Evolutionary conservation across 75 land plant genomes (phyloP).

Genomic region (Adiantum capillusveneris): DNA sequence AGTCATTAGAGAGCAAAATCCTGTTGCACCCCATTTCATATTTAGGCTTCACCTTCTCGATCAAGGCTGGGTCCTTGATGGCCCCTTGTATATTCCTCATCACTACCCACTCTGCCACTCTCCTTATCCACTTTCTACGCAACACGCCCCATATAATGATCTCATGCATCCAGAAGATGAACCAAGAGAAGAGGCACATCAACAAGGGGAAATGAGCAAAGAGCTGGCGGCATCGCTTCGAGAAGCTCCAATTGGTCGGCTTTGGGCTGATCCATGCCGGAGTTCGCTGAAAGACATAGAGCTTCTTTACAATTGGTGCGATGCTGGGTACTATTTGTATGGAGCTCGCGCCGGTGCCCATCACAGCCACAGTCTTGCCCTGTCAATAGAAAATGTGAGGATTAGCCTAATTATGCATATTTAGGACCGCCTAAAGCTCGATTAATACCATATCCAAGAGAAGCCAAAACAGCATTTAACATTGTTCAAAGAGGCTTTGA

Average conservation of each 20-base stretch:
- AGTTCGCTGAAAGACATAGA: not conserved
- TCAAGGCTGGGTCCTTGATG: not conserved
- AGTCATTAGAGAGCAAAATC: not conserved
- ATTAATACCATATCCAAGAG: too few relatives aligned
- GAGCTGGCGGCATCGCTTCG: not conserved
- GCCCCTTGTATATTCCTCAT: not conserved
- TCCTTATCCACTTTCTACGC: not conserved
- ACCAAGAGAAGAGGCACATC: not conserved
- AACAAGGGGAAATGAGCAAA: not conserved
- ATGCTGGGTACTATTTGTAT: not conserved
- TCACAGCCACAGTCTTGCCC: not conserved
- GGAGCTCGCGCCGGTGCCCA: not conserved
- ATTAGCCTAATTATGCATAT: too few relatives aligned
- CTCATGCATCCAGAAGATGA: too few relatives aligned
- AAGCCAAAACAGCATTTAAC: too few relatives aligned
- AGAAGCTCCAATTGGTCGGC: not conserved
- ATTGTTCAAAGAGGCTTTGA: too few relatives aligned
- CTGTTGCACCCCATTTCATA: slow-evolving; percentile 1
- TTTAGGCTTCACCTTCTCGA: not conserved
- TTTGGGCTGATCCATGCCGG: not conserved
- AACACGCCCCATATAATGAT: too few relatives aligned
- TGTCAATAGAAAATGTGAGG: too few relatives aligned
- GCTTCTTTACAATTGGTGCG: not conserved
- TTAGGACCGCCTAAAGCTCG: too few relatives aligned
- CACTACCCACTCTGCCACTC: not conserved